Evolutionary conservation across 371 early-diverging fungal species (phyloP), one percentile per base, ranked within the genome.

Genomic region (Apophysomyces trapeziformis): DNA sequence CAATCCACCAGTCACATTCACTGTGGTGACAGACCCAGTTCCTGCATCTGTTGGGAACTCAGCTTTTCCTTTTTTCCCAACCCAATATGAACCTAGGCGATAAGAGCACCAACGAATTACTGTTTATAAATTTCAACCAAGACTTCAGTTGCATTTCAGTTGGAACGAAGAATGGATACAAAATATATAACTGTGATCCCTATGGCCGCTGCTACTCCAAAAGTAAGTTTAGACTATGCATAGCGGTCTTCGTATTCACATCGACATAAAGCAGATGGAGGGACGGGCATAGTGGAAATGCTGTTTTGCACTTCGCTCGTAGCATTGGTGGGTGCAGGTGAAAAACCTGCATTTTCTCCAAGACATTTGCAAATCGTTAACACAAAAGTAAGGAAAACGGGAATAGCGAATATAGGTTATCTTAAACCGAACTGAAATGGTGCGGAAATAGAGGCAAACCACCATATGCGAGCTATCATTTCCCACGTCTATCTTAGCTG

Each of bases 391-490:
- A 36, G 38, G 18, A 38, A 14, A n/a, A n/a, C 39, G 21, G n/a
- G 13, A 21, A 13, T 32, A 37, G 56, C 32, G 32, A 26, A 26
- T 2, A 26, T 26, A 26, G 32, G 32, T 26, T 26, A 26, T 26
- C 32, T 26, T 26, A 26, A 26, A 26, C 32, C 1, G 32, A 26
- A 26, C 32, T 26, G 32, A 26, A 56, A 63, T 9, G 47, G 16
- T n/a, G 36, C 56, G 18, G 44, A 18, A 43, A 46, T 72, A 93
- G 95, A 84, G 98, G 70, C 92, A 96, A 81, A 91, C 95, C 1
- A 95, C 94, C 38, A 97, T 98, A 58, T 98, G 97, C 74, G 98
- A 98, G 82, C 87, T 98, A 21, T 92, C 92, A 0, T 98, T 97
- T 70, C 91, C 92, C 4, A 93, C 94, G 0, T 87, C 95, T 7